Base-by-base conservation (phyloP, 352 stramenopile genomes). In the Pythium chondricola region DNA sequence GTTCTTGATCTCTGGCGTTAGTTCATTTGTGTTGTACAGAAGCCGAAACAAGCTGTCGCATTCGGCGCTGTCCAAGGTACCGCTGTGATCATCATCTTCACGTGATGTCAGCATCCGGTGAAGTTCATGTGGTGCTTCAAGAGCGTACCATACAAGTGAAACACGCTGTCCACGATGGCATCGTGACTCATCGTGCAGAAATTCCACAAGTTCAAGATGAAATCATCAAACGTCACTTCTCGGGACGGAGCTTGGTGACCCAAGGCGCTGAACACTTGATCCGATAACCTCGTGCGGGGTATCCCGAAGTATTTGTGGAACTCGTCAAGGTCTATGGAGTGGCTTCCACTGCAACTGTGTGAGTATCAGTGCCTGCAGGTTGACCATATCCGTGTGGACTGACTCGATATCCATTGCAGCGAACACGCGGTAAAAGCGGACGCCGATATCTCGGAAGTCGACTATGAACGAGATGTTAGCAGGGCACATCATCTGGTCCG, bases 151-250 rank as follows among this genome's bases (percentile, higher is more conserved):
- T 79, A 79, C n/a, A 83, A 61, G 32, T 51, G 49, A 45, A 79
- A 83, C 1, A 83, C 50, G 25, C 72, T 57, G 0, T 44, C 57
- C 27, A 68, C 58, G 20, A 83, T 48, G 22, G 76, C 62, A 38
- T 59, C 51, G 6, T 35, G 9, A 10, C 48, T 53, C 71, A 83
- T 83, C 3, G 69, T 79, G 31, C 72, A 81, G 33, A 81, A 77
- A 26, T 75, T 83, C 72, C 72, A 83, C 2, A 77, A 57, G 41
- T 81, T 81, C 22, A 77, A 29, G 11, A 83, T 41, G 43, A 83
- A 81, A 57, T 79, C 69, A 42, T 82, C 70, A 53, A 84, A 84
- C 2, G 57, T 60, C 13, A 84, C 56, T 8, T 52, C 63, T 39
- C 67, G 44, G 4, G 51, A 49, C n/a, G 58, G 49, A 4, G 53